Evolutionary conservation across 306 rosid genomes (phyloP).

Genomic region (Dryas octopetala): DNA sequence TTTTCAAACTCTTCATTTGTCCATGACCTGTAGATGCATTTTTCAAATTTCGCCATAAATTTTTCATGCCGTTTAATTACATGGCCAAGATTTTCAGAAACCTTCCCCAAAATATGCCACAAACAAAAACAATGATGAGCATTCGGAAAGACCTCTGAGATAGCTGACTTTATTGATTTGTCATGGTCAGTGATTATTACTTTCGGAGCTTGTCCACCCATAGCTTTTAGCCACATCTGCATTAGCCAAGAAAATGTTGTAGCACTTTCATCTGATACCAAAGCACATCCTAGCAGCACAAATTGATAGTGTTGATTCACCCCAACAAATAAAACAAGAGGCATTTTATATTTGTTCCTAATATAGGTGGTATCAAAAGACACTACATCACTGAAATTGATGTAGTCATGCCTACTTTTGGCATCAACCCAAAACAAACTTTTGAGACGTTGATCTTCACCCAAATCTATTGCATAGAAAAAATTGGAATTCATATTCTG

Average conservation of each 20-base stretch:
- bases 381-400: constrained; percentile 78
- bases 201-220: constrained; percentile 90
- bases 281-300: constrained; percentile 91
- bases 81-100: constrained; percentile 76
- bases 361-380: constrained; percentile 83
- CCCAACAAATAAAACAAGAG: constrained; percentile 89
- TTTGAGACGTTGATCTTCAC: constrained; percentile 85
- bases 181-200: constrained; percentile 82
- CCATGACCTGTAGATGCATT: constrained; percentile 81
- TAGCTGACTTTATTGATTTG: constrained; percentile 68
- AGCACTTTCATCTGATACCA: constrained; percentile 80
- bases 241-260: constrained; percentile 74
- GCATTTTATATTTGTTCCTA: constrained; percentile 90
- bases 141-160: constrained; percentile 66
- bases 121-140: constrained; percentile 63
- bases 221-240: constrained; percentile 81
- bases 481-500: constrained; percentile 80
- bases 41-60: constrained; percentile 82
- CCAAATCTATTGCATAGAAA: constrained; percentile 82
- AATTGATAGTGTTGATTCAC: constrained; percentile 97
- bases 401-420: constrained; percentile 88
- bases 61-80: constrained; percentile 68
- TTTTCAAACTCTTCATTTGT: constrained; percentile 81
- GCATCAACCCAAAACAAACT: constrained; percentile 92
- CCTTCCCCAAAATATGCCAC: constrained; percentile 88